Conservation (phyloP, 1,284 basidiomycete genomes). For the Paramarasmius palmivorus region DNA sequence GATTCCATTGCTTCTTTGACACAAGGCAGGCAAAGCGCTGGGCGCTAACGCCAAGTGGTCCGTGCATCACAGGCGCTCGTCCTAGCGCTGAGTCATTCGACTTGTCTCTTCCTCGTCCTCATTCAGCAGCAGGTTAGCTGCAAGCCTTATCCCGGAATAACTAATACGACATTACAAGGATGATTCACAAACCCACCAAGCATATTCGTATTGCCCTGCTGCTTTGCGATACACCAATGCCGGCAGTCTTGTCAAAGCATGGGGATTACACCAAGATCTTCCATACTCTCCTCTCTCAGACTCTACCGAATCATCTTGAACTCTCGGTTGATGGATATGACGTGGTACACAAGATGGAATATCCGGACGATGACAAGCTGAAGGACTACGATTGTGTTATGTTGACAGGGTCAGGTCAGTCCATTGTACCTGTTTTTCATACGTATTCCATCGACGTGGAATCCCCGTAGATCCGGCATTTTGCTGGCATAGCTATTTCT, state of each 20-base stretch:
- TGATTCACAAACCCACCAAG: neutral
- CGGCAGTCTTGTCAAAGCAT: neutral
- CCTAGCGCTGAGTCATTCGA: too few relatives aligned
- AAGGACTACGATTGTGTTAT: slow-evolving; percentile 7
- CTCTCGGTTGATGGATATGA: neutral
- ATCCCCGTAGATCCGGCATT: neutral
- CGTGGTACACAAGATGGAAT: slow-evolving; percentile 5
- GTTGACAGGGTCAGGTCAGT: slow-evolving; percentile 3
- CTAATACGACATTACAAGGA: neutral
- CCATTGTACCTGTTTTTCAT: neutral
- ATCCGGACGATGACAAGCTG: slow-evolving; percentile 1
- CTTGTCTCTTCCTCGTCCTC: too few relatives aligned
- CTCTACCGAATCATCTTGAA: neutral
- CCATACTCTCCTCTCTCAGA: neutral
- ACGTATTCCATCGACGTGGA: neutral
- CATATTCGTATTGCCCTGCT: neutral
- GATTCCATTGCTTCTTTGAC: too few relatives aligned
- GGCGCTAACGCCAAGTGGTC: too few relatives aligned
- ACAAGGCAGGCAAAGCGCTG: too few relatives aligned
- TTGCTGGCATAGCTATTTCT: too few relatives aligned
- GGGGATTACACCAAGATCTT: slow-evolving; percentile 4
- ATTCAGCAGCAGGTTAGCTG: too few relatives aligned
- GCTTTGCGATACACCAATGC: slow-evolving; percentile 2
- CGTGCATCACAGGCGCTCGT: too few relatives aligned
- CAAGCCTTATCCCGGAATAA: neutral